phyloP scores from a whole-genome alignment of 1,139 yeast species.

The Suhomyces ambrosiae region DNA sequence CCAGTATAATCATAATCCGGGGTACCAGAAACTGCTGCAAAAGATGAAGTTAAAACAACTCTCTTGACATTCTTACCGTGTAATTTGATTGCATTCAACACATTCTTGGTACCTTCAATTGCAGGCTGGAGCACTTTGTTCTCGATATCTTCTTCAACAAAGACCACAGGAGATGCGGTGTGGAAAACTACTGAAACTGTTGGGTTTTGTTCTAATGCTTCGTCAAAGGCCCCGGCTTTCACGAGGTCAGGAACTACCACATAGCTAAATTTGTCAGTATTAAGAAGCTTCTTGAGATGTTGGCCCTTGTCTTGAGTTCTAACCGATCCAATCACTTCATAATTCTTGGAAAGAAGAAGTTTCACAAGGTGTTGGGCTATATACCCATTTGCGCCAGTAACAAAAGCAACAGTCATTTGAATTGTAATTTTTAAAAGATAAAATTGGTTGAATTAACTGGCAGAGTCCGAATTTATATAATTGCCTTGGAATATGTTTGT shows the following conservation, averaged over 20 bases:
- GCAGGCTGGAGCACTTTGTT: slow-evolving; percentile 38
- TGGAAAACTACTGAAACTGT: slow-evolving; percentile 31
- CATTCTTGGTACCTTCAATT: slow-evolving; percentile 35
- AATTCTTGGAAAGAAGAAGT: slow-evolving; percentile 28
- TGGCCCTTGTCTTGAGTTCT: slow-evolving; percentile 37
- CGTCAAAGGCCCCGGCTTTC: slow-evolving; percentile 32
- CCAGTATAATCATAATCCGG: slow-evolving; percentile 29
- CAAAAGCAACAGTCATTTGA: slow-evolving; percentile 25
- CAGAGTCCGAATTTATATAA: no score
- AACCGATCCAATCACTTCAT: slow-evolving; percentile 39
- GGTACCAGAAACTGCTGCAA: slow-evolving; percentile 18
- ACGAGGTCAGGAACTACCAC: slow-evolving; percentile 32
- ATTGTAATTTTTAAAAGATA: no score
- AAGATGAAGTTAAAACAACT: slow-evolving; percentile 26
- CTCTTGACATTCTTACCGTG: slow-evolving; percentile 23
- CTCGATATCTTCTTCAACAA: slow-evolving; percentile 27
- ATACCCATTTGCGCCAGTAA: slow-evolving; percentile 45
- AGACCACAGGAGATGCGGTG: slow-evolving; percentile 39
- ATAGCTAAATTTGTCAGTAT: slow-evolving; percentile 25
- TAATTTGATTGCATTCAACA: slow-evolving; percentile 28
- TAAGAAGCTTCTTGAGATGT: slow-evolving; percentile 22
- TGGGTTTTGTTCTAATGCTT: slow-evolving; percentile 29
- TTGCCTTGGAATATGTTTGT: no score
- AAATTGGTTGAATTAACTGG: no score
- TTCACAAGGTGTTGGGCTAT: slow-evolving; percentile 37